Evolutionary conservation across 2,329 filamentous ascomycete species (phyloP).

Genomic region (Diplodia sapinea): DNA sequence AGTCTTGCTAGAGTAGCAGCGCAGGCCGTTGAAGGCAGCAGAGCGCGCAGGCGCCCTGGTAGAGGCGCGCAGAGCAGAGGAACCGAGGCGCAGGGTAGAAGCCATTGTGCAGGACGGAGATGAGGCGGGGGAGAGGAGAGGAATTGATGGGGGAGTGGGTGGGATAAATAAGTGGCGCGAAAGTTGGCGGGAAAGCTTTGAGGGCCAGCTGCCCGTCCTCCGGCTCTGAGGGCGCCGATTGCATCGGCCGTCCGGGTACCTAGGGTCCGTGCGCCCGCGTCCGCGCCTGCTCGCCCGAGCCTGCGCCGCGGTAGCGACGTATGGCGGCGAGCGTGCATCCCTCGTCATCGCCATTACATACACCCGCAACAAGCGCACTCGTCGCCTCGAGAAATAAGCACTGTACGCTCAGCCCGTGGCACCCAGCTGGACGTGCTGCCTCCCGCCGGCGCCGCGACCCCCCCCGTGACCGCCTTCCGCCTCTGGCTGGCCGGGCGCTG

Average conservation of each 20-base stretch:
- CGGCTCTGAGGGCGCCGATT: neutral
- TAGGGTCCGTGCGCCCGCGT: conserved; percentile 1
- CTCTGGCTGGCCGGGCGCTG: conserved; percentile 25
- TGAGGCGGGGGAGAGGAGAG: conserved; percentile 44
- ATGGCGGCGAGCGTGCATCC: conserved; percentile 19
- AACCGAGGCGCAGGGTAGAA: conserved; percentile 79
- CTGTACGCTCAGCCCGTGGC: conserved; percentile 26
- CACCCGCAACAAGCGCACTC: conserved; percentile 16
- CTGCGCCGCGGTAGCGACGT: neutral
- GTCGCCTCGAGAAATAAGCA: conserved; percentile 29
- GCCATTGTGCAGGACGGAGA: conserved; percentile 67
- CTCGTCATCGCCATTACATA: conserved; percentile 27
- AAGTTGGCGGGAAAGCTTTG: conserved; percentile 34
- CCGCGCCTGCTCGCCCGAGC: neutral
- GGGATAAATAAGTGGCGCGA: conserved; percentile 37
- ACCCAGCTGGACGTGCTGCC: conserved; percentile 25
- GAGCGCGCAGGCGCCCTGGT: conserved; percentile 69
- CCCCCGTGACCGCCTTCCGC: conserved; percentile 30
- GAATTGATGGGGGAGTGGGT: conserved; percentile 42
- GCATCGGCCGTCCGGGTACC: conserved; percentile 8
- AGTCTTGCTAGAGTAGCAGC: conserved; percentile 92
- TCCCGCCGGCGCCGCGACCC: conserved; percentile 4
- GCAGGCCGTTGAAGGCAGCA: conserved; percentile 78
- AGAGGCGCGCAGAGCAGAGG: conserved; percentile 80
- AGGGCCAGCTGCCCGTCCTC: conserved; percentile 7